Base-by-base conservation (phyloP, 1,284 basidiomycete species). In the Ustilago vetiveriae region DNA sequence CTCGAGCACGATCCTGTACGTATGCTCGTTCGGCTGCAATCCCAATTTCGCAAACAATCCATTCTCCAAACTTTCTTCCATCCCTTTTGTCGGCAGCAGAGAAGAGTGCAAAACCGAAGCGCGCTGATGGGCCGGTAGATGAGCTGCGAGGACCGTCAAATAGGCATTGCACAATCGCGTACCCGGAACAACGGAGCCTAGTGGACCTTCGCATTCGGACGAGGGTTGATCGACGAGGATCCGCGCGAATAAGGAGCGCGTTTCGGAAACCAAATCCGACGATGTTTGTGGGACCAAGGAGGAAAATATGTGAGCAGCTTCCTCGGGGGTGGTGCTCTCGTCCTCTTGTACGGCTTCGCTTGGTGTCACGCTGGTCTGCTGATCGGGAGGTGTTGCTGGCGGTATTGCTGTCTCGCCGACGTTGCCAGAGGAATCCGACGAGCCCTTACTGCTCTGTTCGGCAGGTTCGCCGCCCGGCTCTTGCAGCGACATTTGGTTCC, bases 141-240 rank as follows among this genome's bases (percentile, higher is more conserved):
- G 81, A 5, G 69, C 50, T 48, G 83, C 81, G 69, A 90, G 87
- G 0, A 94, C 89, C 2, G 90, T 87, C 33, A 97, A 83, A 79
- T 92, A 97, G 1, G 92, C 88, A 76, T 92, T 92, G 67, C 94
- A 78, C 8, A 97, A 85, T 1, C 86, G 85, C 0, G 90, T 73
- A 0, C 88, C 87, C 26, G 90, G 76, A 3, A 80, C 55, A 26
- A 95, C 91, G 39, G 85, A 78, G 3, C 82, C 80, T 81, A 97
- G 91, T 83, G 86, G 67, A 55, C 58, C 70, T 24, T 71, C 63
- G 57, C 71, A 50, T 35, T 80, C 41, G 17, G 49, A 32, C 11
- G 42, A 41, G 30, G 57, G 51, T 30, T 33, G 77, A 53, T 90
- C 88, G n/a, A 85, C 82, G 6, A 90, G 66, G 44, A 93, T 87